phyloP scores from a whole-genome alignment of 768 basidiomycete genomes.

The Mycena galopus region DNA sequence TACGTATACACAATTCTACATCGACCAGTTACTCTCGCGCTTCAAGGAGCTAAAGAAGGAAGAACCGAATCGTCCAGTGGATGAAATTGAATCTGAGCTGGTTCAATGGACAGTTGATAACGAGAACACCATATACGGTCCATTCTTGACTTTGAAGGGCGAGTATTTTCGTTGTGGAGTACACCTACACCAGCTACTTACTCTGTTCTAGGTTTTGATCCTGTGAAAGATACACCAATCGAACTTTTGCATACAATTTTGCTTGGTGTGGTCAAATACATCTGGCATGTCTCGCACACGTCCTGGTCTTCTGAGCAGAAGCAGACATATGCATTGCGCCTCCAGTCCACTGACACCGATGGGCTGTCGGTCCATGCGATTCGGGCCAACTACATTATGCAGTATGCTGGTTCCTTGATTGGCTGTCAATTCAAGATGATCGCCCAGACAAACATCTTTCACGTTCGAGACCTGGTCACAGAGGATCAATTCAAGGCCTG shows the following conservation, averaged over 20 bases:
- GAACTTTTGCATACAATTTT: constrained; percentile 47
- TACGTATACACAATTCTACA: constrained; percentile 52
- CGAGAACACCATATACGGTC: constrained; percentile 44
- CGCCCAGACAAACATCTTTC: constrained; percentile 41
- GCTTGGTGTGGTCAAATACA: constrained; percentile 47
- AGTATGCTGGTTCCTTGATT: constrained; percentile 44
- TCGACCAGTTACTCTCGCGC: constrained; percentile 46
- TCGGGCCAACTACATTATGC: constrained; percentile 42
- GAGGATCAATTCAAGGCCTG: constrained; percentile 37
- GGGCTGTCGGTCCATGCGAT: constrained; percentile 32
- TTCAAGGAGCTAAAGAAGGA: constrained; percentile 39
- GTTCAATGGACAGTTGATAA: constrained; percentile 45
- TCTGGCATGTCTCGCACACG: constrained; percentile 42
- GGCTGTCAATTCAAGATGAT: constrained; percentile 46
- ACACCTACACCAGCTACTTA: neutral
- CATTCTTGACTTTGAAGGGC: constrained; percentile 48
- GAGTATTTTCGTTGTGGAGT: too few relatives aligned
- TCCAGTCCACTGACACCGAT: constrained; percentile 36
- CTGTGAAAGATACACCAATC: constrained; percentile 36
- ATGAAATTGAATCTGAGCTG: constrained; percentile 43
- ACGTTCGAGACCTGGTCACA: constrained; percentile 41
- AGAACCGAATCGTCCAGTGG: constrained; percentile 23
- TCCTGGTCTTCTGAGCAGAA: constrained; percentile 32
- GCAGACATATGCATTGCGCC: constrained; percentile 32
- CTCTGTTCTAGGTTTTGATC: constrained; percentile 19